Evolutionary conservation across 2,329 filamentous ascomycete species (phyloP).

Genomic region (Talaromyces sp.): DNA sequence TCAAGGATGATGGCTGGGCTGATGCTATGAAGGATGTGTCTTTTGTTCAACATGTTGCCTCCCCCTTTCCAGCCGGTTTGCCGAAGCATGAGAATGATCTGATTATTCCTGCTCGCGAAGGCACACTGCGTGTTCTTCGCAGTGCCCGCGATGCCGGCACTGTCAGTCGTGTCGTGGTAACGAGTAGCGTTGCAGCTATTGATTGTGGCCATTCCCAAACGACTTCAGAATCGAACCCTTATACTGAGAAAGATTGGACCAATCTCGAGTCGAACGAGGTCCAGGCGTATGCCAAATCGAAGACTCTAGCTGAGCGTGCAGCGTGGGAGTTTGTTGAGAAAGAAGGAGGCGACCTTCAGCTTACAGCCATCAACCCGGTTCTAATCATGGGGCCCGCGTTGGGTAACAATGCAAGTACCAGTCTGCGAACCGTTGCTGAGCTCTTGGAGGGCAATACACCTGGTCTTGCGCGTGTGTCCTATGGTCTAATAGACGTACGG

Average conservation of each 20-base stretch:
- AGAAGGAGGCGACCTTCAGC: slow-evolving; percentile 27
- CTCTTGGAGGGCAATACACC: slow-evolving; percentile 31
- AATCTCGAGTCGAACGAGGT: slow-evolving; percentile 21
- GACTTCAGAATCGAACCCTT: slow-evolving; percentile 17
- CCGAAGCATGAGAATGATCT: slow-evolving; percentile 12
- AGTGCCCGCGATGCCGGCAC: slow-evolving; percentile 3
- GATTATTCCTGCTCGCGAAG: slow-evolving; percentile 8
- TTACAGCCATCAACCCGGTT: slow-evolving; percentile 29
- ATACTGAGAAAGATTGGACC: slow-evolving; percentile 34
- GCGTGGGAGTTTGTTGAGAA: slow-evolving; percentile 35
- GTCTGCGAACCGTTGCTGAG: slow-evolving; percentile 25
- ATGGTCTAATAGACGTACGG: slow-evolving; percentile 5
- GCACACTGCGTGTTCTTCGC: slow-evolving; percentile 14
- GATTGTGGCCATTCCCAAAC: background rate
- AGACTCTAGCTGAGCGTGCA: slow-evolving; percentile 33
- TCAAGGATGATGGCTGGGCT: slow-evolving; percentile 14
- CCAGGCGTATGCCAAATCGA: slow-evolving; percentile 31
- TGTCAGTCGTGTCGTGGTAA: slow-evolving; percentile 8
- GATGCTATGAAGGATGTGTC: slow-evolving; percentile 14
- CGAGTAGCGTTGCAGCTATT: slow-evolving; percentile 9
- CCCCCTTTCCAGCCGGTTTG: slow-evolving; percentile 1
- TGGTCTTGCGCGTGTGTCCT: slow-evolving; percentile 25
- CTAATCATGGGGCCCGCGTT: slow-evolving; percentile 32
- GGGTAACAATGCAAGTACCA: slow-evolving; percentile 22
- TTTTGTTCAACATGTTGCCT: slow-evolving; percentile 17